Conservation (phyloP, 192 early-diverging fungal genomes). For the Linnemannia hyalina region DNA sequence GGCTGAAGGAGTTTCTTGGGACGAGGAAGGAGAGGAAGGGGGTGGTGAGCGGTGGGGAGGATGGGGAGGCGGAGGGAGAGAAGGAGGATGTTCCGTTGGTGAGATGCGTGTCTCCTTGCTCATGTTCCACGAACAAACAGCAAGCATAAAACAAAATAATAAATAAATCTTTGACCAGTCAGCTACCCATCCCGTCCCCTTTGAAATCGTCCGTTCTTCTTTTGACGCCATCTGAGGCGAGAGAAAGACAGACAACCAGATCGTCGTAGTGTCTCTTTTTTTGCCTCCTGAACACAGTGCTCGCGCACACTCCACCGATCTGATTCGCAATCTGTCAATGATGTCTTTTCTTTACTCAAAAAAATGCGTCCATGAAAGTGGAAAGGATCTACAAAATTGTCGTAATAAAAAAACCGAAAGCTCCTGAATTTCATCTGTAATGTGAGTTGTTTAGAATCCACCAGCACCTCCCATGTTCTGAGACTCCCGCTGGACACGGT, state of each 20-base stretch:
- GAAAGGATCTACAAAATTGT: neutral
- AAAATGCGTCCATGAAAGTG: neutral
- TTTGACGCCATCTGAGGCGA: neutral
- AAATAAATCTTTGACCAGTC: too few species aligned
- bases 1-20: neutral
- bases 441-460: constrained; percentile 9
- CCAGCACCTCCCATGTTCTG: constrained; percentile 45
- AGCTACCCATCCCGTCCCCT: too few species aligned
- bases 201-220: neutral
- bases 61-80: neutral
- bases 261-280: too few species aligned
- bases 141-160: neutral
- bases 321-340: neutral
- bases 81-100: neutral
- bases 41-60: neutral
- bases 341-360: neutral
- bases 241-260: too few species aligned
- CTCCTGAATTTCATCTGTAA: neutral
- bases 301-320: neutral
- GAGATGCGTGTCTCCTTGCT: neutral
- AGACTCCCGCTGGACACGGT: constrained; percentile 75
- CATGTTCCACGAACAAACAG: neutral
- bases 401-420: neutral
- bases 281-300: too few species aligned
- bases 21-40: neutral